Conservation (phyloP, 768 basidiomycete species). For the Boletus sp. region DNA sequence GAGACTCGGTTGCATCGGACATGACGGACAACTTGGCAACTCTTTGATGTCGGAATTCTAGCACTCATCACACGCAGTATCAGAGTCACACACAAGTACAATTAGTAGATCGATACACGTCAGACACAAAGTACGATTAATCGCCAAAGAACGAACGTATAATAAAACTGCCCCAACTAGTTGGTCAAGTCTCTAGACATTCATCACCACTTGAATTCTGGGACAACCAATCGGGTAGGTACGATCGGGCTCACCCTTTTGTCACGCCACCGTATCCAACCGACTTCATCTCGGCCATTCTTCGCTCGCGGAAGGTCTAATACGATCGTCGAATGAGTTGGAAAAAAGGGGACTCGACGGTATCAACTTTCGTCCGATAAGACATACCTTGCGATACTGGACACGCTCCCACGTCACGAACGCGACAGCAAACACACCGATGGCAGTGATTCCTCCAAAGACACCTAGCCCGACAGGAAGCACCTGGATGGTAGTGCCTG, state of each 20-base stretch:
- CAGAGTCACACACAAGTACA: not conserved
- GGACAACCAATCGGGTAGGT: not conserved
- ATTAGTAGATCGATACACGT: not conserved
- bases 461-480: conserved; percentile 81
- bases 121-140: not conserved
- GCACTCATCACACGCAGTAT: not conserved
- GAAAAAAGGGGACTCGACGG: too few relatives aligned
- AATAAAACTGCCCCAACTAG: not conserved
- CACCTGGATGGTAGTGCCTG: conserved; percentile 71
- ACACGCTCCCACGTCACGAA: conserved; percentile 86
- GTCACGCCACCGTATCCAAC: conserved; percentile 61
- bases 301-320: conserved; percentile 72
- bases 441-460: conserved; percentile 81
- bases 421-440: conserved; percentile 76
- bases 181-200: not conserved
- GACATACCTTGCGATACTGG: conserved; percentile 74
- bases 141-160: conserved; percentile 6
- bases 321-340: conserved; percentile 1
- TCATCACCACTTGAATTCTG: not conserved
- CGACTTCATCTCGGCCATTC: conserved; percentile 59
- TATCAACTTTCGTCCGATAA: not conserved
- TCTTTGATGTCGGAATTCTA: not conserved
- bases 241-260: conserved; percentile 17
- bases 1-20: conserved; percentile 10
- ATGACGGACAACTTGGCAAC: not conserved